phyloP scores from a whole-genome alignment of 2,329 filamentous ascomycete genomes.

The Rutstroemia sp. region DNA sequence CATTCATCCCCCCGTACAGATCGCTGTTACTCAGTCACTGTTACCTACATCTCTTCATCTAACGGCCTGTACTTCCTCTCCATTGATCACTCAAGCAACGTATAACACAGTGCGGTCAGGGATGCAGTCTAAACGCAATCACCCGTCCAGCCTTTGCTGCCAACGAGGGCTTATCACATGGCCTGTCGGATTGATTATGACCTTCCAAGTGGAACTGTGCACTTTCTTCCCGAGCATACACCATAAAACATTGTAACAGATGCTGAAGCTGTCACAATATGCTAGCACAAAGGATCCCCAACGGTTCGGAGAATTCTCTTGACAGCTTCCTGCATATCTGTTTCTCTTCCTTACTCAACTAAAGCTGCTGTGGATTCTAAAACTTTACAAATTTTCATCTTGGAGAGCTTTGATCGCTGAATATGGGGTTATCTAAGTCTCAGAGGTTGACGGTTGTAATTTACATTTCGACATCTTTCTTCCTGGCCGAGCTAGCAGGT shows the following conservation, averaged over 20 bases:
- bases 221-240: not conserved
- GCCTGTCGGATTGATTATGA: not conserved
- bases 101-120: not conserved
- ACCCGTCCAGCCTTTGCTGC: constrained; percentile 6
- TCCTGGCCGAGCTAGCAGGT: constrained; percentile 39
- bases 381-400: not conserved
- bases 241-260: not conserved
- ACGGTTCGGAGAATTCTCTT: constrained; percentile 5
- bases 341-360: constrained; percentile 6
- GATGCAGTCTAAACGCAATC: constrained; percentile 6
- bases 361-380: constrained; percentile 3
- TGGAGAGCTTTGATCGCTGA: not conserved
- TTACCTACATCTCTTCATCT: constrained; percentile 7
- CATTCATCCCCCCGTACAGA: constrained; percentile 1
- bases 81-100: constrained; percentile 1
- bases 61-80: constrained; percentile 3
- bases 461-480: constrained; percentile 39
- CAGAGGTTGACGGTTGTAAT: constrained; percentile 33
- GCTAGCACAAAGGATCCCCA: not conserved
- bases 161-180: constrained; percentile 1
- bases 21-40: constrained; percentile 1
- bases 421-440: constrained; percentile 6
- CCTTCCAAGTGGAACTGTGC: constrained; percentile 2
- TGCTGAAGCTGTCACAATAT: not conserved
- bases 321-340: constrained; percentile 7